These are phyloP conservation scores for Vinca minor DNA, from an alignment of 257 asterid genomes.

Conservation along the genomic window DNA sequence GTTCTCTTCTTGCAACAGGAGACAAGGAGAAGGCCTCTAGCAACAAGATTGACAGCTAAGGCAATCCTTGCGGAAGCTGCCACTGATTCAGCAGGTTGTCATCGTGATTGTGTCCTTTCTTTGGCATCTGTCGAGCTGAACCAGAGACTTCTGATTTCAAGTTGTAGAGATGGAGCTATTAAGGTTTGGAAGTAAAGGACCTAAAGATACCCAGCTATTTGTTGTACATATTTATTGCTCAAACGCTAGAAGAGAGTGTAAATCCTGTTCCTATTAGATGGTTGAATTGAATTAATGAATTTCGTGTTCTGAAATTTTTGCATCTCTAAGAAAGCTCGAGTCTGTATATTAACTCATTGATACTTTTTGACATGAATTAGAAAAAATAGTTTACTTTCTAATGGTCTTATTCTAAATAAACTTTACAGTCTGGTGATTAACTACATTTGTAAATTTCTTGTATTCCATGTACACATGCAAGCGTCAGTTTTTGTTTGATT, in stretches of 20 bases:
- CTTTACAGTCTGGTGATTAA: background rate
- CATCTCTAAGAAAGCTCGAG: constrained; percentile 13
- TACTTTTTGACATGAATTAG: constrained; percentile 6
- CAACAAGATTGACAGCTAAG: constrained; percentile 58
- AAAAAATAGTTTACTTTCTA: constrained; percentile 4
- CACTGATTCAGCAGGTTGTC: constrained; percentile 92
- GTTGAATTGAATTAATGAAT: constrained; percentile 7
- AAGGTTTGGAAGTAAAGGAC: constrained; percentile 89
- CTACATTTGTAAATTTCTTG: constrained; percentile 2
- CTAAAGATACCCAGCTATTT: constrained; percentile 15
- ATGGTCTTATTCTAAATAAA: background rate
- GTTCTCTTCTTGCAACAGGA: constrained; percentile 43
- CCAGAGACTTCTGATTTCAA: constrained; percentile 90
- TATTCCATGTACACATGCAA: background rate
- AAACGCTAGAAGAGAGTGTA: constrained; percentile 25
- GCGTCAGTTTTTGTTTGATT: background rate
- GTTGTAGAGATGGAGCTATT: constrained; percentile 96
- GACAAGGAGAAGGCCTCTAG: constrained; percentile 65
- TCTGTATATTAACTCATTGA: constrained; percentile 7
- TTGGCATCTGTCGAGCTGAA: constrained; percentile 84
- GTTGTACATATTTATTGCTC: constrained; percentile 39
- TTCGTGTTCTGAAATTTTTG: constrained; percentile 1
- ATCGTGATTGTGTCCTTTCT: constrained; percentile 80
- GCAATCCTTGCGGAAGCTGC: constrained; percentile 79
- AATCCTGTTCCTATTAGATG: constrained; percentile 22